Conservation (phyloP, 2,329 filamentous ascomycete species). For the Colletotrichum sp. region DNA sequence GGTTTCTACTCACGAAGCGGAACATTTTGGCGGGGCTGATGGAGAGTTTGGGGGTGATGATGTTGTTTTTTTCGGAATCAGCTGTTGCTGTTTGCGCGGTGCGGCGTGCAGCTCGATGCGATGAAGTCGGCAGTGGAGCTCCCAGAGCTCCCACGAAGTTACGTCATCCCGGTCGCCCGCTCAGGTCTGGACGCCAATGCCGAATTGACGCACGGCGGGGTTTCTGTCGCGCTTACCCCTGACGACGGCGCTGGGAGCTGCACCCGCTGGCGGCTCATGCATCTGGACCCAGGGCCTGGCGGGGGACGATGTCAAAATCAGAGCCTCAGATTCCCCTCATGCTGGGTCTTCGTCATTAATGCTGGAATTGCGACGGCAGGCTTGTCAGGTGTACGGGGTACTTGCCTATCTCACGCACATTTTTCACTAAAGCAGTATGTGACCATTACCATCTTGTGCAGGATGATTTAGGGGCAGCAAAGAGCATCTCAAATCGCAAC, state of each 20-base stretch:
- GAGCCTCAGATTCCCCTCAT: background rate
- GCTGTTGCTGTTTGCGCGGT: background rate
- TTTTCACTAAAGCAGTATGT: background rate
- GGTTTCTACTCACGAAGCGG: conserved; percentile 44
- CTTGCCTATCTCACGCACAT: background rate
- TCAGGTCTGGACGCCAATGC: background rate
- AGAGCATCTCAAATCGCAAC: background rate
- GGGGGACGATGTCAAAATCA: background rate
- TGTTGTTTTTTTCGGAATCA: background rate
- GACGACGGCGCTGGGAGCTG: background rate
- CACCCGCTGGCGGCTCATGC: background rate
- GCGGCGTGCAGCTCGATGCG: conserved; percentile 1
- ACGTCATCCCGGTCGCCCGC: conserved; percentile 19
- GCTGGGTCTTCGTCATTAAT: background rate
- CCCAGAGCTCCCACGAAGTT: conserved; percentile 6
- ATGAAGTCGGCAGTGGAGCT: conserved; percentile 23
- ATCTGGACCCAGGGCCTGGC: background rate
- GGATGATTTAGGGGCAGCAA: background rate
- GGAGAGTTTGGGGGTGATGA: background rate
- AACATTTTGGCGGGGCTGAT: conserved; percentile 43
- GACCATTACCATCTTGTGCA: background rate
- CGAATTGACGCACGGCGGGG: conserved; percentile 8
- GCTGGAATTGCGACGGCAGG: background rate
- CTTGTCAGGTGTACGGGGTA: fast-evolving
- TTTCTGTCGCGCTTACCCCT: background rate